Percentiles rank a stretch among this genome's conserved stretches.
Evolutionary conservation across 345 rosid genomes (phyloP).

Genomic region (Diplotaxis tenuifolia): DNA sequence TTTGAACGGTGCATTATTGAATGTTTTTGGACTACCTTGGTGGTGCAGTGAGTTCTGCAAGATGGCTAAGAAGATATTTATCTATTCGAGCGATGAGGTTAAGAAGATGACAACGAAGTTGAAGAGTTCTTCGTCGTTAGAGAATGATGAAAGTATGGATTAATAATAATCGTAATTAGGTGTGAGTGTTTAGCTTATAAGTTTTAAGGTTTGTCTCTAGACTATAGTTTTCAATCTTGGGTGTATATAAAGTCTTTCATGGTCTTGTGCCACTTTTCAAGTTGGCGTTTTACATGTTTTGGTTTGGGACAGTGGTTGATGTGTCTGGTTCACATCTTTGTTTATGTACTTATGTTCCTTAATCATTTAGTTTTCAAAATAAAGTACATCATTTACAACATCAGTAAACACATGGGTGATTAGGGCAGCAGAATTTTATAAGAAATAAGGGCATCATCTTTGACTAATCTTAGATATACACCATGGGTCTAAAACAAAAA

Average conservation of each 20-base stretch:
- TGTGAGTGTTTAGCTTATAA: slow-evolving; percentile 22
- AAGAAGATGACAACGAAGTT: slow-evolving; percentile 43
- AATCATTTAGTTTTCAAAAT: neutral
- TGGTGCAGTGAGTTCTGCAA: slow-evolving; percentile 67
- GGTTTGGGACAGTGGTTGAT: slow-evolving; percentile 18
- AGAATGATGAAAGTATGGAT: slow-evolving; percentile 11
- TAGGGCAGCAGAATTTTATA: too few species aligned
- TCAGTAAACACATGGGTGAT: too few species aligned
- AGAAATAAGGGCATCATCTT: too few species aligned
- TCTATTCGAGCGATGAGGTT: slow-evolving; percentile 48
- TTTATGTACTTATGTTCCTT: slow-evolving; percentile 2
- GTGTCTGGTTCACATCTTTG: slow-evolving; percentile 12
- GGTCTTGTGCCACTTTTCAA: neutral
- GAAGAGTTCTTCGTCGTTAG: slow-evolving; percentile 27
- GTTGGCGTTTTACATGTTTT: slow-evolving; percentile 1
- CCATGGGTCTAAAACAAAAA: too few species aligned
- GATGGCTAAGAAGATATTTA: slow-evolving; percentile 64
- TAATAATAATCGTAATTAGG: slow-evolving; percentile 2
- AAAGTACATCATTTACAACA: neutral
- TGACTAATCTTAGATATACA: too few species aligned
- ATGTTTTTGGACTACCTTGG: neutral
- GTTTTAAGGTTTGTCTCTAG: neutral
- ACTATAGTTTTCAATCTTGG: neutral
- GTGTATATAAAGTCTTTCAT: slow-evolving; percentile 17
- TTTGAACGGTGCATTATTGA: neutral